Conservation (phyloP, 352 stramenopile genomes). For the Globisporangium ultimum region DNA sequence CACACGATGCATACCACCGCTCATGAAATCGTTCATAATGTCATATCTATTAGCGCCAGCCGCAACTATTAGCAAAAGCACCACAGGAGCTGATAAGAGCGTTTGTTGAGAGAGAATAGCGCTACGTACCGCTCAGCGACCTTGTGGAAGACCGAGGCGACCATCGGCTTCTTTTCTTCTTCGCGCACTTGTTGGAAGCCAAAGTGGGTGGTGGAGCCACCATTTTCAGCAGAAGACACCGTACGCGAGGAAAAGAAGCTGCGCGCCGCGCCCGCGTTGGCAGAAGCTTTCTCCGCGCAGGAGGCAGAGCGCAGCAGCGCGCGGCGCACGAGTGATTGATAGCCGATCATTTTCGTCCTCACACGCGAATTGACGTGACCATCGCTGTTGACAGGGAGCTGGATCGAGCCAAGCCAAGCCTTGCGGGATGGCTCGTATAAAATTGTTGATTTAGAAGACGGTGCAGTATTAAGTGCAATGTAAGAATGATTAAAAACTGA, state of each 20-base stretch:
- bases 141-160: slow-evolving; percentile 96
- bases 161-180: slow-evolving; percentile 93
- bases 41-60: slow-evolving; percentile 68
- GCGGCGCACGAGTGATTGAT: slow-evolving; percentile 10
- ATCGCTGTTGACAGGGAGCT: slow-evolving; percentile 5
- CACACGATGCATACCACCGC: slow-evolving; percentile 90
- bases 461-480: too few species aligned
- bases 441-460: too few species aligned
- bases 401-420: too few species aligned
- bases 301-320: background rate
- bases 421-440: too few species aligned
- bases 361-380: slow-evolving; percentile 6
- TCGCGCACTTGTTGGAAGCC: slow-evolving; percentile 89
- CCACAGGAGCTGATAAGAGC: background rate
- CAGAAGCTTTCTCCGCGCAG: background rate
- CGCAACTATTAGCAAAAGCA: background rate
- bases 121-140: slow-evolving; percentile 92
- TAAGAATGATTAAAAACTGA: too few species aligned
- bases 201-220: slow-evolving; percentile 72
- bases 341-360: slow-evolving; percentile 10
- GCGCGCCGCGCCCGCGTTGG: background rate
- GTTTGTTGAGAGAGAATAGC: background rate
- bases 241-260: background rate
- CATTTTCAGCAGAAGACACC: slow-evolving; percentile 1
- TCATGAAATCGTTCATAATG: slow-evolving; percentile 99